Percentiles rank a stretch among this genome's conserved stretches.
phyloP scores from a whole-genome alignment of 2,329 filamentous ascomycete species.

The Shiraia bambusicola region DNA sequence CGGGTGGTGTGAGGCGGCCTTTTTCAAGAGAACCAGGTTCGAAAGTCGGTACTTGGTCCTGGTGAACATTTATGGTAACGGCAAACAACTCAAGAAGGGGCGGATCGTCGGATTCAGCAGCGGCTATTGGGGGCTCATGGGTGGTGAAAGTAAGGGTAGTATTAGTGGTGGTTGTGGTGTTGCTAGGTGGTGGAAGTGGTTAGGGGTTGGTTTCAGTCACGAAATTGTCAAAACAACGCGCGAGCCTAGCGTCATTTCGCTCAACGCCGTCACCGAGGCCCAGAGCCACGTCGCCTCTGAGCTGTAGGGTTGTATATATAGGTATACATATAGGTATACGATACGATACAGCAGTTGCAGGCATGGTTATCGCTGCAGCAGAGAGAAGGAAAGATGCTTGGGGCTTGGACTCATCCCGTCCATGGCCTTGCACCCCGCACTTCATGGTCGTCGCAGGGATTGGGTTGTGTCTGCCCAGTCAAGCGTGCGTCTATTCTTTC shows the following conservation, averaged over 20 bases:
- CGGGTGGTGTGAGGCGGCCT: slow-evolving; percentile 12
- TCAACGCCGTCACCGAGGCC: slow-evolving; percentile 9
- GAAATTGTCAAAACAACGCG: slow-evolving; percentile 33
- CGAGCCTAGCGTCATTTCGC: slow-evolving; percentile 22
- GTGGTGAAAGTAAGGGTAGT: too few species aligned
- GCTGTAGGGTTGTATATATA: background rate
- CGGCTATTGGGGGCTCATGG: background rate
- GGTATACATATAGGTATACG: background rate
- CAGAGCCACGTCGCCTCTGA: slow-evolving; percentile 4
- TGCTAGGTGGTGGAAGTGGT: slow-evolving; percentile 27
- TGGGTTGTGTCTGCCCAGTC: slow-evolving; percentile 3
- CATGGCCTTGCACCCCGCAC: slow-evolving; percentile 13
- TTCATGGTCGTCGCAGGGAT: slow-evolving; percentile 5
- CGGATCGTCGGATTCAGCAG: too few species aligned
- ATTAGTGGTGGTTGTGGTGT: slow-evolving; percentile 10
- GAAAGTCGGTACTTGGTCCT: slow-evolving; percentile 16
- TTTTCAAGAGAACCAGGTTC: background rate
- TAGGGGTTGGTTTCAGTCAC: slow-evolving; percentile 34
- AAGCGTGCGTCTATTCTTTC: slow-evolving; percentile 7
- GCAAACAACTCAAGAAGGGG: too few species aligned
- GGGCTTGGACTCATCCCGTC: too few species aligned
- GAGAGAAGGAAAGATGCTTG: too few species aligned
- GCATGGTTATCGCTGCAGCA: background rate
- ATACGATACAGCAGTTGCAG: background rate
- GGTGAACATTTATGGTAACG: slow-evolving; percentile 1